Conservation (phyloP, 2,329 filamentous ascomycete genomes). For the Neofusicoccum parvum region DNA sequence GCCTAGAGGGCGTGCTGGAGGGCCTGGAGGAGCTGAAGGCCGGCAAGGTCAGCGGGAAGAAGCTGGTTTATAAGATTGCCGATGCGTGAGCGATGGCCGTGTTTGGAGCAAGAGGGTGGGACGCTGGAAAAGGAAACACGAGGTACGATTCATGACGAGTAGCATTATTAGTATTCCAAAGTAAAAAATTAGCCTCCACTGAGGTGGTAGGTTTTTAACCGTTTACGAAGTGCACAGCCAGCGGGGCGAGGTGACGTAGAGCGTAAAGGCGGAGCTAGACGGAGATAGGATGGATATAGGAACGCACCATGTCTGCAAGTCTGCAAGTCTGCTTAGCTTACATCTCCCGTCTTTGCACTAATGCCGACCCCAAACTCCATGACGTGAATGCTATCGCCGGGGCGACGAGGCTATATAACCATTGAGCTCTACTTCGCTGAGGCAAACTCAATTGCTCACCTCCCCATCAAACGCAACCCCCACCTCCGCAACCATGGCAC, state of each 20-base stretch:
- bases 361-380: not conserved
- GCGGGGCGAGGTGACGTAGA: not conserved
- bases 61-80: slow-evolving; percentile 35
- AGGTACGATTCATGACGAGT: not conserved
- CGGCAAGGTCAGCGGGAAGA: slow-evolving; percentile 37
- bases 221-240: not conserved
- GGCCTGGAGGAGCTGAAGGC: slow-evolving; percentile 37
- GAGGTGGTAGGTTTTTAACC: no score
- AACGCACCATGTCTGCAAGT: no score
- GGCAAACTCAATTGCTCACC: not conserved
- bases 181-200: not conserved
- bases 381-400: not conserved
- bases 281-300: not conserved
- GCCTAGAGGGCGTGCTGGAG: slow-evolving; percentile 34
- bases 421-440: not conserved
- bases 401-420: not conserved
- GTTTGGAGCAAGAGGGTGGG: not conserved
- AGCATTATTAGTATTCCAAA: not conserved
- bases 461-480: not conserved
- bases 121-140: not conserved
- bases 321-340: not conserved
- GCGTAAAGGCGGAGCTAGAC: not conserved
- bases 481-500: slow-evolving; percentile 35
- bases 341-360: not conserved
- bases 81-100: not conserved